Evolutionary conservation across 2,329 filamentous ascomycete species (phyloP), one percentile per base, ranked within the genome.

Genomic region (Curvularia sp.): DNA sequence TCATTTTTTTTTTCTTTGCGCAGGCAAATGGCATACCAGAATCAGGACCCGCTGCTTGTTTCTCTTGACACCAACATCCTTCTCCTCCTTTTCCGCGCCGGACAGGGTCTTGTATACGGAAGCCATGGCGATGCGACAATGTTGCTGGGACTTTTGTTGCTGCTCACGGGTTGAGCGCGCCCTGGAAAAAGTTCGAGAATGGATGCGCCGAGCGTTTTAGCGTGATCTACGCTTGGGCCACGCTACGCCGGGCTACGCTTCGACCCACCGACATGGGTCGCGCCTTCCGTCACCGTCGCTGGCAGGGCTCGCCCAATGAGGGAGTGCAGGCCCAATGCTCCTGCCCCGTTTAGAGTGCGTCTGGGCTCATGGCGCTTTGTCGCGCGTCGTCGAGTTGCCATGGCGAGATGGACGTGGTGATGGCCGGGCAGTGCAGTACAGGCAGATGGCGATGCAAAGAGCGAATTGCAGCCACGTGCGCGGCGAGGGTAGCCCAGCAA

Each of bases 41-140:
- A 98, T 93, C 64, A 99, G 83, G 52, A 98, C 91, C 71, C 93
- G 80, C 68, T 84, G 82, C 60, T 77, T 75, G 68, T 81, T 83
- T 63, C 77, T 79, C 60, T 67, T 74, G 59, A 70, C 73, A 2
- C 62, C 71, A 13, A 73, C 65, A 9, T 70, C 69, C 60, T 73
- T 74, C 42, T 75, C 71, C 42, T 77, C 78, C 50, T 71, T 68
- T 63, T 77, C 75, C 4, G 72, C 64, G 49, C 79, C 80, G 6
- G 81, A 82, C 38, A 86, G 74, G 1, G 83, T 81, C 65, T 85
- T 85, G 80, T 86, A 86, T 56, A 86, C 83, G 31, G 84, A 77
- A 33, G 84, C 81, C 84, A 86, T 86, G 57, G 64, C 67, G 66
- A 55, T 39, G 49, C 42, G 28, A 47, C 51, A 43, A 28, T 53